Percentiles rank a stretch among this genome's conserved stretches.
Evolutionary conservation across 257 asterid genomes (phyloP).

Genomic region (Solanum ahanhuiri): DNA sequence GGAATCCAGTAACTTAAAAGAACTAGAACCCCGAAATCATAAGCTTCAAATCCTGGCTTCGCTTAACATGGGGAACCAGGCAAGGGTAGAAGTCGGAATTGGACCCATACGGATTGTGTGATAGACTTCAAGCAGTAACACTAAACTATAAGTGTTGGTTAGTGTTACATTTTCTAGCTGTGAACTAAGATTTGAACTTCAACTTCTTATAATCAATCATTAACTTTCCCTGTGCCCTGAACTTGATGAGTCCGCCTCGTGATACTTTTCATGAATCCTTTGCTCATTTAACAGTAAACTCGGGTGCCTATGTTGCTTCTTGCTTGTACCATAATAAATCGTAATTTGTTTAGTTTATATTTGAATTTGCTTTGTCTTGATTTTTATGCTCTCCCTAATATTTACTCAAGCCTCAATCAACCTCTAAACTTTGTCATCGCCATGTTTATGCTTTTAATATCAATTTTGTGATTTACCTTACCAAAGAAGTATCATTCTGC

Average conservation of each 20-base stretch:
- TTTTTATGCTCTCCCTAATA: background rate
- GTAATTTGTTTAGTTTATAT: background rate
- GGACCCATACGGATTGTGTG: background rate
- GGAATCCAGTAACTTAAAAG: background rate
- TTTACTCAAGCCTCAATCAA: background rate
- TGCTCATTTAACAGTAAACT: background rate
- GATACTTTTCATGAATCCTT: background rate
- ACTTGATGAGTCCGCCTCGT: background rate
- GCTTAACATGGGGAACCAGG: background rate
- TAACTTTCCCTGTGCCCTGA: background rate
- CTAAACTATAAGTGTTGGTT: background rate
- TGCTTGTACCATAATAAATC: background rate
- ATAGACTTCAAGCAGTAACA: background rate
- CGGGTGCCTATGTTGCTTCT: background rate
- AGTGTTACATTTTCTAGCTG: background rate
- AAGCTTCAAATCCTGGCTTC: background rate
- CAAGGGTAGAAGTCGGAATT: background rate
- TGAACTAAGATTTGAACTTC: background rate
- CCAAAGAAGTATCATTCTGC: background rate
- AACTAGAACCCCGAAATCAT: background rate
- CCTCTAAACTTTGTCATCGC: background rate
- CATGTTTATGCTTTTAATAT: background rate
- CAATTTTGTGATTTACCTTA: background rate
- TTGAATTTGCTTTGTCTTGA: background rate
- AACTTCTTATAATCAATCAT: background rate